Conservation (phyloP, 148 eudicot species). For the Camellia sinensis region DNA sequence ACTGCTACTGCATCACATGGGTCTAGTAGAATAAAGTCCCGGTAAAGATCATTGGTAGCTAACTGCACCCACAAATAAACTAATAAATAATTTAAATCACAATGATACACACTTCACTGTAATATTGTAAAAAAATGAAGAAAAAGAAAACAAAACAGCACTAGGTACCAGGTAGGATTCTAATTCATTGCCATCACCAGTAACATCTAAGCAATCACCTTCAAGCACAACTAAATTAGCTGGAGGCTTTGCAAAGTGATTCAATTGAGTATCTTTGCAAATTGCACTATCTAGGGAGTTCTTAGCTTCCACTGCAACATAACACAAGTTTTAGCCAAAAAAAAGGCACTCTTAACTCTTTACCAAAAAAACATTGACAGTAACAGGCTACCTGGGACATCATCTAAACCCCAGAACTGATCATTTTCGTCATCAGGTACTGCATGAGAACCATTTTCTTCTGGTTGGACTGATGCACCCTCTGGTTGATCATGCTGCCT, state of each 20-base stretch:
- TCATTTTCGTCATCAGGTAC: conserved; percentile 51
- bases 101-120: background rate
- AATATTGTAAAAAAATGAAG: background rate
- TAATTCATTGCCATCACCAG: conserved; percentile 73
- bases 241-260: conserved; percentile 68
- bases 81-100: background rate
- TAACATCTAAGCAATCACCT: conserved; percentile 86
- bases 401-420: conserved; percentile 74
- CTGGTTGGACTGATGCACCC: conserved; percentile 44
- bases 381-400: conserved; percentile 61
- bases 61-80: conserved; percentile 48
- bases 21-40: conserved; percentile 76
- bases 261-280: conserved; percentile 41
- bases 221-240: conserved; percentile 89
- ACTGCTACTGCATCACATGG: conserved; percentile 59
- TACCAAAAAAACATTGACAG: conserved; percentile 2
- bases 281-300: conserved; percentile 48
- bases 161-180: conserved; percentile 78
- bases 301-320: conserved; percentile 65
- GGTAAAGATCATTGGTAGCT: conserved; percentile 64
- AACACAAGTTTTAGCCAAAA: conserved; percentile 20
- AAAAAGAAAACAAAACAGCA: background rate
- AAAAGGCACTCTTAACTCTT: background rate
- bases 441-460: conserved; percentile 45
- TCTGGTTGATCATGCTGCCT: conserved; percentile 58